These are phyloP conservation scores for Diaporthe vaccinii DNA, from an alignment of 2,329 filamentous ascomycete species.

Conservation along the genomic window DNA sequence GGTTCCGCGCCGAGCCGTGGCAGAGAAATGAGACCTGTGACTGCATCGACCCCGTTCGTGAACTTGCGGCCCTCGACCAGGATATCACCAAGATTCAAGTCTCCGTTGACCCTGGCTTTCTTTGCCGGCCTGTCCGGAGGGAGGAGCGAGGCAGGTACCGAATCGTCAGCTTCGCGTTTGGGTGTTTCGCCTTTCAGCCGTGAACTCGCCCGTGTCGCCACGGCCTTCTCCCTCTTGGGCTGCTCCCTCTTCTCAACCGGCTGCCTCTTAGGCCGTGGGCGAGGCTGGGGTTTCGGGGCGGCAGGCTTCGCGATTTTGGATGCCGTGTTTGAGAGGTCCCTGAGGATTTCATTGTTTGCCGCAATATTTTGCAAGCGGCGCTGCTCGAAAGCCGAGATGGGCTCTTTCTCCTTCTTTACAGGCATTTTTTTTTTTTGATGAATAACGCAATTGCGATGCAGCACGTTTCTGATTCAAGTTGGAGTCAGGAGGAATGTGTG, in stretches of 20 bases:
- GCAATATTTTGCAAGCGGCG: conserved; percentile 89
- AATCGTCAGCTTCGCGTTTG: conserved; percentile 57
- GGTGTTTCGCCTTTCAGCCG: conserved; percentile 66
- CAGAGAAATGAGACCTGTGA: conserved; percentile 67
- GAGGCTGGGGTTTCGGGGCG: conserved; percentile 20
- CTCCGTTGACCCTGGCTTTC: conserved; percentile 64
- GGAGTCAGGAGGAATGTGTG: not conserved
- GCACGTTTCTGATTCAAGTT: conserved; percentile 29
- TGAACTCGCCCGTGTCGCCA: conserved; percentile 70
- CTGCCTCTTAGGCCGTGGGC: conserved; percentile 52
- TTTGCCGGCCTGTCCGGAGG: conserved; percentile 61
- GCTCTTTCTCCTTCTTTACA: conserved; percentile 60
- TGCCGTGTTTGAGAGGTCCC: conserved; percentile 80
- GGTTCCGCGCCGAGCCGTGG: conserved; percentile 79
- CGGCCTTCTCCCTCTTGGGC: conserved; percentile 60
- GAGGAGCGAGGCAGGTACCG: conserved; percentile 27
- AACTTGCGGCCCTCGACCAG: conserved; percentile 85
- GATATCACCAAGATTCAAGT: conserved; percentile 81
- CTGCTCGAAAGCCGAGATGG: conserved; percentile 87
- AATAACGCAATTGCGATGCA: conserved; percentile 40
- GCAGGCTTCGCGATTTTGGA: conserved; percentile 65
- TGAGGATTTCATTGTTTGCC: conserved; percentile 84
- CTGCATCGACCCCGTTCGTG: conserved; percentile 75
- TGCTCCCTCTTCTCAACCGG: conserved; percentile 56
- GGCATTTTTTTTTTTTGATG: conserved; percentile 62